phyloP scores from a whole-genome alignment of 371 early-diverging fungal genomes.

The Rhizopus microsporus region DNA sequence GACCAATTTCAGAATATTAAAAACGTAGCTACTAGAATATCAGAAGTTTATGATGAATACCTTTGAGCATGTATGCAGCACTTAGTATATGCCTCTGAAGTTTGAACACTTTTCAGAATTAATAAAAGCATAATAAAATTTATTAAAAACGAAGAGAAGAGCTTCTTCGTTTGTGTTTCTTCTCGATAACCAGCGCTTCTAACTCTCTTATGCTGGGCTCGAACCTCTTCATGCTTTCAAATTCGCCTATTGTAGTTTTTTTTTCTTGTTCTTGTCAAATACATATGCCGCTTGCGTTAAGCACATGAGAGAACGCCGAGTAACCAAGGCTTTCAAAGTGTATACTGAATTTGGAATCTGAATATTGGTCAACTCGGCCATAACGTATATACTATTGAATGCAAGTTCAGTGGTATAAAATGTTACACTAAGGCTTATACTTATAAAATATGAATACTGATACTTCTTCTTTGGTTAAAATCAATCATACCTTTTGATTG shows the following conservation, averaged over 20 bases:
- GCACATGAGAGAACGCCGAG: slow-evolving; percentile 1
- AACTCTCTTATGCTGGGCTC: slow-evolving; percentile 1
- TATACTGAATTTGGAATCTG: slow-evolving; percentile 10
- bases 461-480: slow-evolving; percentile 11
- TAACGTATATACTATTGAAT: slow-evolving; percentile 7
- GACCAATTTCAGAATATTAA: slow-evolving; percentile 9
- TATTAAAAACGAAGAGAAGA: slow-evolving; percentile 10
- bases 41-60: slow-evolving; percentile 10
- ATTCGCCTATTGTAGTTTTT: slow-evolving; percentile 1
- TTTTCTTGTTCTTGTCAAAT: slow-evolving; percentile 12
- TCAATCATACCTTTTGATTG: slow-evolving; percentile 15
- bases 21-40: slow-evolving; percentile 16
- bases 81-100: slow-evolving; percentile 11
- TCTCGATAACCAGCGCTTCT: not conserved
- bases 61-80: slow-evolving; percentile 15
- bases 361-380: slow-evolving; percentile 6
- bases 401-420: slow-evolving; percentile 6
- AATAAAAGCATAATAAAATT: not conserved
- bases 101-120: not conserved
- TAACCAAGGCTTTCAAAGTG: slow-evolving; percentile 9
- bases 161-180: slow-evolving; percentile 7
- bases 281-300: slow-evolving; percentile 11
- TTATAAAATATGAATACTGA: slow-evolving; percentile 10
- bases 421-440: slow-evolving; percentile 10
- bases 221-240: slow-evolving; percentile 37